Percentiles rank a stretch among this genome's conserved stretches.
Evolutionary conservation across 2,329 filamentous ascomycete genomes (phyloP).

Genomic region (Chaetomium sp.): DNA sequence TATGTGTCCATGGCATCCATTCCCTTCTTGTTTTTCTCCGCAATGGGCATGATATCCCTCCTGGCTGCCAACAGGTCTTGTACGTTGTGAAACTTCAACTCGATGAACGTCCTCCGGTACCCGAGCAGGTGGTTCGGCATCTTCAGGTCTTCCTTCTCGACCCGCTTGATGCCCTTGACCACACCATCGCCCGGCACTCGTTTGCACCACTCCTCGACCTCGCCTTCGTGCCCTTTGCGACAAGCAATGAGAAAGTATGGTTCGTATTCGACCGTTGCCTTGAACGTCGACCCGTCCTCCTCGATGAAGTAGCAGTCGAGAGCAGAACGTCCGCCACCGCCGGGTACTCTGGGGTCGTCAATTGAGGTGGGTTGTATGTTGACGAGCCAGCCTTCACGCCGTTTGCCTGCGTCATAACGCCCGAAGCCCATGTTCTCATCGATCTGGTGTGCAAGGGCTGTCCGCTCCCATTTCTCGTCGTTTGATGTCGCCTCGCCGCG

Average conservation of each 20-base stretch:
- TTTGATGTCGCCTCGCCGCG: conserved; percentile 84
- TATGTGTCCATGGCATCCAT: conserved; percentile 98
- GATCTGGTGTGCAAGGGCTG: conserved; percentile 79
- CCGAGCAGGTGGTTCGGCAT: conserved; percentile 97
- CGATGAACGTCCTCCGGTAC: conserved; percentile 83
- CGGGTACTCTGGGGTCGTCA: conserved; percentile 79
- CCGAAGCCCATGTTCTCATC: conserved; percentile 95
- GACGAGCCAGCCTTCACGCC: conserved; percentile 83
- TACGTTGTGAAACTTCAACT: conserved; percentile 86
- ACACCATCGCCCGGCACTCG: conserved; percentile 75
- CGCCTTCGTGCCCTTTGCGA: conserved; percentile 82
- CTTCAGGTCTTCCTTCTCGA: conserved; percentile 90
- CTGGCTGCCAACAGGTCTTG: conserved; percentile 81
- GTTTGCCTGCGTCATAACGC: conserved; percentile 85
- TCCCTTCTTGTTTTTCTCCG: conserved; percentile 94
- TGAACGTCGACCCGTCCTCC: conserved; percentile 86
- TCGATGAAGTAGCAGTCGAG: conserved; percentile 98
- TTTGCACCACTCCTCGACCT: conserved; percentile 95
- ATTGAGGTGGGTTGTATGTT: conserved; percentile 91
- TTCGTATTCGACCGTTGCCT: conserved; percentile 93
- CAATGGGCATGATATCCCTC: conserved; percentile 82
- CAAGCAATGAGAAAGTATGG: conserved; percentile 94
- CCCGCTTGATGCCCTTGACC: conserved; percentile 72
- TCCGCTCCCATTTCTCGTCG: conserved; percentile 89
- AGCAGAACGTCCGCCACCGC: conserved; percentile 83